These are phyloP conservation scores for Murraya paniculata DNA, from an alignment of 345 rosid genomes.

Conservation along the genomic window DNA sequence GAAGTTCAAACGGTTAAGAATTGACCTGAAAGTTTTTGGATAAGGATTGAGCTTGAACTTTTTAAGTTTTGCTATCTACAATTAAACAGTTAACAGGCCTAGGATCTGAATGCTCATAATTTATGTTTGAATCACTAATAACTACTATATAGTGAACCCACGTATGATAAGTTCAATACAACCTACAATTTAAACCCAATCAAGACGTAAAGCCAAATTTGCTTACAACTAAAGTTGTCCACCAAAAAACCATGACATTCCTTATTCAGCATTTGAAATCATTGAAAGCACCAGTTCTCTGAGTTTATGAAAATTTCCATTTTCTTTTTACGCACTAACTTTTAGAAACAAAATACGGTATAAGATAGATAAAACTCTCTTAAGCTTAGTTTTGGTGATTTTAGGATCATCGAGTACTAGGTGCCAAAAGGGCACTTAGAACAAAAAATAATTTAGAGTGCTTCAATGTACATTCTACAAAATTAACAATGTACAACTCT, in stretches of 20 bases:
- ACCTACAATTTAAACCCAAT: background rate
- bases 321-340: background rate
- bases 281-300: background rate
- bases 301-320: background rate
- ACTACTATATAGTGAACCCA: background rate
- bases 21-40: conserved; percentile 44
- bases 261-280: background rate
- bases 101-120: background rate
- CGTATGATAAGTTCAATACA: background rate
- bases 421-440: background rate
- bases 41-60: conserved; percentile 6
- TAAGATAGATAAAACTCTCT: background rate
- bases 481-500: background rate
- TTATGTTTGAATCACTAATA: background rate
- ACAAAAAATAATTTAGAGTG: background rate
- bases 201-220: background rate
- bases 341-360: background rate
- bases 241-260: background rate
- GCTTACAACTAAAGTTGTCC: background rate
- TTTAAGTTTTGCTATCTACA: background rate
- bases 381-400: background rate
- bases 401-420: background rate
- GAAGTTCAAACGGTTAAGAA: conserved; percentile 64
- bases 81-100: background rate
- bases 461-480: background rate